Percentiles rank a stretch among this genome's conserved stretches.
Evolutionary conservation across 192 early-diverging fungal species (phyloP).

Genomic region (Rhizoclosmatium globosum): DNA sequence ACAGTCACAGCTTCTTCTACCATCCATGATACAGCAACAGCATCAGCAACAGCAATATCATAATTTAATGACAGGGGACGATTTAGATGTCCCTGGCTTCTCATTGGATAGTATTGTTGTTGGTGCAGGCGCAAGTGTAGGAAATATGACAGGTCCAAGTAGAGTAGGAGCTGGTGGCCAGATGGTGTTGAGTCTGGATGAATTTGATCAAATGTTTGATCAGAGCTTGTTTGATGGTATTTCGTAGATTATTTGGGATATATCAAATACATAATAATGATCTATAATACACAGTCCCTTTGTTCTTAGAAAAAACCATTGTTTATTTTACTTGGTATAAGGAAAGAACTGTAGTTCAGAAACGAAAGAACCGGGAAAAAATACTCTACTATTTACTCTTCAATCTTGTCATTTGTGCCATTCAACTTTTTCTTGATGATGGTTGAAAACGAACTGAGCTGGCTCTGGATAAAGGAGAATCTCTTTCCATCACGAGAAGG

Average conservation of each 20-base stretch:
- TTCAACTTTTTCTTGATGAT: too few relatives aligned
- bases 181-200: constrained; percentile 9
- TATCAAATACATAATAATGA: not conserved
- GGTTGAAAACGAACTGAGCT: too few relatives aligned
- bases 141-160: not conserved
- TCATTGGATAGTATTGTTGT: not conserved
- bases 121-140: not conserved
- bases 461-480: too few relatives aligned
- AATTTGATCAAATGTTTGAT: constrained; percentile 30
- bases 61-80: not conserved
- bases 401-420: too few relatives aligned
- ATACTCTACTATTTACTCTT: too few relatives aligned
- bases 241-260: not conserved
- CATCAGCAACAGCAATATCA: not conserved
- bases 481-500: too few relatives aligned
- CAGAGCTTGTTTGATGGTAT: constrained; percentile 13
- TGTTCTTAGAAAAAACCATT: not conserved
- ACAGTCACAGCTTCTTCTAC: not conserved
- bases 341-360: too few relatives aligned
- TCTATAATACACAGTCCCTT: not conserved
- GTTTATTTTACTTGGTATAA: not conserved
- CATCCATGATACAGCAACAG: not conserved
- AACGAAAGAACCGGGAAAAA: too few relatives aligned
- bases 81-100: not conserved
- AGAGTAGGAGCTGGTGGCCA: not conserved